Evolutionary conservation across 257 asterid species (phyloP).

Genomic region (Solanum chilense): DNA sequence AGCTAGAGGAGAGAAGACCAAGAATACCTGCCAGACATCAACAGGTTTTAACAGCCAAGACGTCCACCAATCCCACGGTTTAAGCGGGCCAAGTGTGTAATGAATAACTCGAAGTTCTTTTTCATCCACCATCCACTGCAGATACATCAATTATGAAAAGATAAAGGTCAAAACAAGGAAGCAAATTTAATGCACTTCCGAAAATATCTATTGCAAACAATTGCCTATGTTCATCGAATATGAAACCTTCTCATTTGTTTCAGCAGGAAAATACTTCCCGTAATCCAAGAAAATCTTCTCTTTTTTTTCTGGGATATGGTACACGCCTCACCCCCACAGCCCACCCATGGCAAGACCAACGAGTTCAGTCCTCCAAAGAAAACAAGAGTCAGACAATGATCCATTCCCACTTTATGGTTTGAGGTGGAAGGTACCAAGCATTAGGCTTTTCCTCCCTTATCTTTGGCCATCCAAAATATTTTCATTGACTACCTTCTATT

Average conservation of each 20-base stretch:
- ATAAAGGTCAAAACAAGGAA: not conserved
- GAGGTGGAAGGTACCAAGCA: not conserved
- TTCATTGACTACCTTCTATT: not conserved
- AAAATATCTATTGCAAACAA: not conserved
- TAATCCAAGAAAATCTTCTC: not conserved
- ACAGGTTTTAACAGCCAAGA: constrained; percentile 98
- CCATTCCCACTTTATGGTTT: not conserved
- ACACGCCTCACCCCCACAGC: not conserved
- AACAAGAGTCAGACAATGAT: not conserved
- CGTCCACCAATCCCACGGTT: constrained; percentile 99
- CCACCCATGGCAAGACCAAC: not conserved
- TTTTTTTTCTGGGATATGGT: not conserved
- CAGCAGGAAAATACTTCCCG: not conserved
- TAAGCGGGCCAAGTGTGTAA: constrained; percentile 98
- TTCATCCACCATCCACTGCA: constrained; percentile 98
- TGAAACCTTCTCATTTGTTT: not conserved
- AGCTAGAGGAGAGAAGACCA: not conserved
- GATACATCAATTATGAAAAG: constrained; percentile 3
- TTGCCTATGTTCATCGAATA: not conserved
- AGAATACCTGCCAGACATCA: constrained; percentile 96
- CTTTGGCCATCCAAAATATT: not conserved
- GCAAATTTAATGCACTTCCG: not conserved
- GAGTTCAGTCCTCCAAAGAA: not conserved
- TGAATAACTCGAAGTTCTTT: constrained; percentile 90
- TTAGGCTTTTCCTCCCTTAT: not conserved